Evolutionary conservation across 306 rosid genomes (phyloP).

Genomic region (Malus sylvestris): DNA sequence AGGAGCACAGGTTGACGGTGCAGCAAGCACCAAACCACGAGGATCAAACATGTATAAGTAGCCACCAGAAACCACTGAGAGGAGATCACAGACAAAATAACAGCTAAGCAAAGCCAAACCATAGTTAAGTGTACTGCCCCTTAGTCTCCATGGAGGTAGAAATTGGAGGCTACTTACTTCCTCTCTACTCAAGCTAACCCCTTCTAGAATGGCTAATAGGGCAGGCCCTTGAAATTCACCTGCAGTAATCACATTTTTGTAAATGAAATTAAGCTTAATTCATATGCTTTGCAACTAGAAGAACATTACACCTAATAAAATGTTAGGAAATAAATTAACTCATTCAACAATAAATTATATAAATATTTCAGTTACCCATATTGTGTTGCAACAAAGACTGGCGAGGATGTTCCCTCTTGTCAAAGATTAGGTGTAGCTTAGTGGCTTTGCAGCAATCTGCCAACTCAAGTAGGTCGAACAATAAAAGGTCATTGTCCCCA

Average conservation of each 20-base stretch:
- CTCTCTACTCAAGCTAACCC: slow-evolving; percentile 80
- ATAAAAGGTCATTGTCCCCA: slow-evolving; percentile 65
- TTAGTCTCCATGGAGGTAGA: slow-evolving; percentile 91
- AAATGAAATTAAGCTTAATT: slow-evolving; percentile 8
- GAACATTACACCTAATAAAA: not conserved
- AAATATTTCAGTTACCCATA: slow-evolving; percentile 45
- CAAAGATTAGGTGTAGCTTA: slow-evolving; percentile 80
- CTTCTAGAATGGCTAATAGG: slow-evolving; percentile 76
- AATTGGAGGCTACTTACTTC: slow-evolving; percentile 86
- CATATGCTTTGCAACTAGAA: not conserved
- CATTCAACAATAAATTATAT: not conserved
- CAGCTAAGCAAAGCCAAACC: slow-evolving; percentile 90
- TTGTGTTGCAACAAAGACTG: slow-evolving; percentile 95
- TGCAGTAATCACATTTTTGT: slow-evolving; percentile 29
- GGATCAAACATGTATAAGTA: slow-evolving; percentile 92
- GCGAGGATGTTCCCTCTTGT: slow-evolving; percentile 89
- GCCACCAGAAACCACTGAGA: slow-evolving; percentile 77
- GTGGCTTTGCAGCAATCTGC: slow-evolving; percentile 93
- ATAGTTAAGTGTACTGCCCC: slow-evolving; percentile 74
- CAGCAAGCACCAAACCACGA: slow-evolving; percentile 65
- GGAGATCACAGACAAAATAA: slow-evolving; percentile 72
- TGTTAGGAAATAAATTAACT: not conserved
- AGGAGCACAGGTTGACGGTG: slow-evolving; percentile 60
- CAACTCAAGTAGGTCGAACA: slow-evolving; percentile 92
- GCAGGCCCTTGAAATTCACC: slow-evolving; percentile 99